Conservation (phyloP, 2,329 filamentous ascomycete genomes). For the Arthrobotrys sinensis region DNA sequence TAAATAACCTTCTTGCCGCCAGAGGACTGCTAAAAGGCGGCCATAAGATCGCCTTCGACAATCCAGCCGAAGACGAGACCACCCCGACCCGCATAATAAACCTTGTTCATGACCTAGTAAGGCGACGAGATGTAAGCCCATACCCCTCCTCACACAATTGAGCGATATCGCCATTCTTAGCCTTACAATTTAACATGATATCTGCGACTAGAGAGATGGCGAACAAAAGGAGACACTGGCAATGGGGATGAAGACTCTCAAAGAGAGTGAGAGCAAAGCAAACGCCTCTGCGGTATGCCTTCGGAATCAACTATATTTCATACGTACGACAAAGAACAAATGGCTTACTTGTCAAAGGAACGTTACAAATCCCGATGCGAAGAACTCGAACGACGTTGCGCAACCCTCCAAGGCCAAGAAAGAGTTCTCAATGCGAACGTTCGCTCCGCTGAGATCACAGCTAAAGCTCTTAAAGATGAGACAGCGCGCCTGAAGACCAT, state of each 20-base stretch:
- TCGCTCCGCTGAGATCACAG: conserved; percentile 80
- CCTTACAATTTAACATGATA: conserved; percentile 23
- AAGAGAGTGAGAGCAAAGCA: conserved; percentile 74
- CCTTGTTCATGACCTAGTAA: conserved; percentile 91
- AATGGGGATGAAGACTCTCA: conserved; percentile 81
- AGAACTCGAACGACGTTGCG: conserved; percentile 74
- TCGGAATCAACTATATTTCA: conserved; percentile 25
- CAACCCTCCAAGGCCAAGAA: conserved; percentile 78
- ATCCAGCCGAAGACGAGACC: conserved; percentile 76
- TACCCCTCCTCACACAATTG: neutral
- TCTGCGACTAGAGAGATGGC: conserved; percentile 79
- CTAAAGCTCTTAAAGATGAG: conserved; percentile 86
- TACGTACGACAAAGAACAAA: conserved; percentile 31
- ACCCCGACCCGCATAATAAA: conserved; percentile 84
- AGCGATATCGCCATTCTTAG: too few species aligned
- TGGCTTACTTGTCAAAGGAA: conserved; percentile 67
- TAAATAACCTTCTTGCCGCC: conserved; percentile 80
- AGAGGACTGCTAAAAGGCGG: conserved; percentile 78
- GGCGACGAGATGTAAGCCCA: conserved; percentile 84
- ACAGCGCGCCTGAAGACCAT: conserved; percentile 82
- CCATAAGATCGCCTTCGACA: conserved; percentile 85
- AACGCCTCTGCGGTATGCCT: conserved; percentile 58
- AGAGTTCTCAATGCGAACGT: conserved; percentile 79
- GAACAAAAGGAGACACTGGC: conserved; percentile 88
- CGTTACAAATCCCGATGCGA: conserved; percentile 72